These are phyloP conservation scores for Neurospora sp. DNA, from an alignment of 495 filamentous ascomycete species.

Conservation along the genomic window DNA sequence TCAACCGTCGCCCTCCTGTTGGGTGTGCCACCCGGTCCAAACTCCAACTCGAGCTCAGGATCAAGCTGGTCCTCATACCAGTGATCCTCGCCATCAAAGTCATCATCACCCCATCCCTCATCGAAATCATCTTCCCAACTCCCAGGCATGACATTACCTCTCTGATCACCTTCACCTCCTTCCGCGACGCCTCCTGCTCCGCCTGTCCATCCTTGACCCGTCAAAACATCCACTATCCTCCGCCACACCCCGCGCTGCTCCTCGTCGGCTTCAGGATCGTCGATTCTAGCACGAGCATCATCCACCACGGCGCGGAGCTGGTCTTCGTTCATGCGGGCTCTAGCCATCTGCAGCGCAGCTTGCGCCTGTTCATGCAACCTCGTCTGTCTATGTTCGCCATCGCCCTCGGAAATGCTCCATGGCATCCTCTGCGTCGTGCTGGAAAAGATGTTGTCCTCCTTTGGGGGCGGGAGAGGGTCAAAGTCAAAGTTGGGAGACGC, in stretches of 20 bases:
- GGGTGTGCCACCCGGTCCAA: neutral
- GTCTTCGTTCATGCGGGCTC: neutral
- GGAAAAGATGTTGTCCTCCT: constrained; percentile 36
- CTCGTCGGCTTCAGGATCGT: neutral
- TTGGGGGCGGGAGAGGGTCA: constrained; percentile 57
- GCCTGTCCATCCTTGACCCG: neutral
- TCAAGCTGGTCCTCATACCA: neutral
- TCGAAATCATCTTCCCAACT: neutral
- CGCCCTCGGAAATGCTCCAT: constrained; percentile 10
- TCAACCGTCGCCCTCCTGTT: neutral
- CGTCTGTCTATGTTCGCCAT: neutral
- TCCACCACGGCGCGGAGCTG: neutral
- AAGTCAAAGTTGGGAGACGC: constrained; percentile 47
- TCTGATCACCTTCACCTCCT: constrained; percentile 6
- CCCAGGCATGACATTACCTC: constrained; percentile 8
- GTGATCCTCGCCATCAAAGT: constrained; percentile 19
- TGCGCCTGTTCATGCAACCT: neutral
- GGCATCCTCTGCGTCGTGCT: constrained; percentile 26
- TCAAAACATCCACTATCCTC: neutral
- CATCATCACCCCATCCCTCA: neutral
- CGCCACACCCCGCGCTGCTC: constrained; percentile 3
- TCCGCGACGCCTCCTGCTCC: constrained; percentile 7
- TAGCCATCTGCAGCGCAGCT: neutral
- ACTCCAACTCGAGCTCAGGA: neutral
- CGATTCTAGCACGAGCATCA: neutral